These are phyloP conservation scores for Vigna hirtella DNA, from an alignment of 306 rosid species.

Conservation along the genomic window DNA sequence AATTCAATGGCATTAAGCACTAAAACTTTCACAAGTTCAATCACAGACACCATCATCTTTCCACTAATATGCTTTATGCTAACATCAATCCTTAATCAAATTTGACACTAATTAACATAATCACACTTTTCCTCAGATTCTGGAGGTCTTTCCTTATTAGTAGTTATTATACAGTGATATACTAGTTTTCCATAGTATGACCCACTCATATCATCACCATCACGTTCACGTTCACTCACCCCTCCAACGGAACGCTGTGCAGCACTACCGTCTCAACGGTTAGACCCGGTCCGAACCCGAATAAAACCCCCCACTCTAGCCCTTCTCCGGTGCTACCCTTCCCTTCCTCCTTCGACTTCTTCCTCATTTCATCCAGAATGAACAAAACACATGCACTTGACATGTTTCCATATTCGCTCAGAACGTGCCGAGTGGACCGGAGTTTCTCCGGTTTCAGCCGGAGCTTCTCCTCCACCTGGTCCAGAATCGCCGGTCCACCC, in stretches of 20 bases:
- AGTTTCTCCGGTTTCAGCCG: slow-evolving; percentile 55
- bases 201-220: no score
- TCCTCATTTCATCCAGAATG: slow-evolving; percentile 62
- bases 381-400: slow-evolving; percentile 64
- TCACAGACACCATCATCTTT: no score
- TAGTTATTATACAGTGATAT: neutral
- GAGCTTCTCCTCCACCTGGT: slow-evolving; percentile 64
- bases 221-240: neutral
- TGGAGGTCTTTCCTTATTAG: neutral
- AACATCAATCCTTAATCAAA: no score
- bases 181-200: no score
- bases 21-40: no score
- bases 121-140: no score
- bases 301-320: slow-evolving; percentile 65
- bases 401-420: slow-evolving; percentile 70
- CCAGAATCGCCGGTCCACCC: slow-evolving; percentile 70
- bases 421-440: slow-evolving; percentile 50
- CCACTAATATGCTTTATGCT: no score
- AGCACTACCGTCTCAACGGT: slow-evolving; percentile 67
- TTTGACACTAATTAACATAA: no score
- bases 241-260: slow-evolving; percentile 43
- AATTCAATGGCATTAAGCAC: no score
- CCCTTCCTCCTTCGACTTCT: slow-evolving; percentile 50
- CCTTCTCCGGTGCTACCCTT: slow-evolving; percentile 57
- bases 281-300: slow-evolving; percentile 69